Evolutionary conservation across 805 yeast species (phyloP).

Genomic region (Metschnikowia shivogae): DNA sequence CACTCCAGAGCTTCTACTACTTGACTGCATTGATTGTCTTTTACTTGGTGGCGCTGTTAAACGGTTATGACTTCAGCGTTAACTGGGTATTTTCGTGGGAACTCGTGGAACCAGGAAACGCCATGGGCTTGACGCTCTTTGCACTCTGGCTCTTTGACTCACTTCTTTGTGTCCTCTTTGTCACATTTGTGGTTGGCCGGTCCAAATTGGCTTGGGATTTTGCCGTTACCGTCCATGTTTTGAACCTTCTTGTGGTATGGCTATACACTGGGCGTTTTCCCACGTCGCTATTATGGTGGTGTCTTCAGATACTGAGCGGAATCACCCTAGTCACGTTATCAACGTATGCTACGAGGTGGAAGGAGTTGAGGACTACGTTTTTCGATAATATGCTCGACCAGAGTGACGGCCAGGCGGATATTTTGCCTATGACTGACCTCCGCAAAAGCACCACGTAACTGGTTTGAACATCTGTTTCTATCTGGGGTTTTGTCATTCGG

Average conservation of each 20-base stretch:
- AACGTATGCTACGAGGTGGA: constrained; percentile 89
- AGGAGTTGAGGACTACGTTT: constrained; percentile 82
- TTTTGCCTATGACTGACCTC: constrained; percentile 6
- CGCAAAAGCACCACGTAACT: neutral
- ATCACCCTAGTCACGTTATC: constrained; percentile 72
- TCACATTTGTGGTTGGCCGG: constrained; percentile 85
- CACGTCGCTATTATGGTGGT: constrained; percentile 75
- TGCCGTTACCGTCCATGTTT: constrained; percentile 85
- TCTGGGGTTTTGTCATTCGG: no score
- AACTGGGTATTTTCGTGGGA: constrained; percentile 83
- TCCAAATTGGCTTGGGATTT: constrained; percentile 95
- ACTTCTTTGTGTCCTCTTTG: constrained; percentile 74
- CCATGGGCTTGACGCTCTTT: constrained; percentile 73
- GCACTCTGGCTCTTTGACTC: constrained; percentile 81
- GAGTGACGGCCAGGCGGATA: constrained; percentile 30
- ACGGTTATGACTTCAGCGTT: constrained; percentile 65
- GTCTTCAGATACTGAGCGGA: constrained; percentile 65
- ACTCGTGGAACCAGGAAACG: constrained; percentile 63
- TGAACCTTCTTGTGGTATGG: constrained; percentile 70
- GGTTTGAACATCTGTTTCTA: neutral
- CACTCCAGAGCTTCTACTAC: constrained; percentile 78
- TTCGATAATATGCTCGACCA: constrained; percentile 75
- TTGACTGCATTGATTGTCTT: constrained; percentile 65
- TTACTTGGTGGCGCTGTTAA: constrained; percentile 57
- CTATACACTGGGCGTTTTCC: constrained; percentile 67